phyloP scores from a whole-genome alignment of 176 grass and related monocot genomes.

The Aegilops speltoides region DNA sequence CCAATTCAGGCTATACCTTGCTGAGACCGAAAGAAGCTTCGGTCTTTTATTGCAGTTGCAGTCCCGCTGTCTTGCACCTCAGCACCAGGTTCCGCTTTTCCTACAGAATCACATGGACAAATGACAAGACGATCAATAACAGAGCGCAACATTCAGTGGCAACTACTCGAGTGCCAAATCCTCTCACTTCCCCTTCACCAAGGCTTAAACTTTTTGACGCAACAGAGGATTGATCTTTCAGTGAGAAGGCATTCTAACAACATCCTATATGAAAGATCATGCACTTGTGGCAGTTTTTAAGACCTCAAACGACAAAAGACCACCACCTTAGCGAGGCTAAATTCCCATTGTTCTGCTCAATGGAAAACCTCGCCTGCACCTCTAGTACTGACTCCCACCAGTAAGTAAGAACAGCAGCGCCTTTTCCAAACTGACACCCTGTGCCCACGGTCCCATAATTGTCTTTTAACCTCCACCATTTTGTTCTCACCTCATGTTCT shows the following conservation, averaged over 20 bases:
- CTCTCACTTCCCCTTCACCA: neutral
- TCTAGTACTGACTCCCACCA: neutral
- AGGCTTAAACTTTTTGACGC: neutral
- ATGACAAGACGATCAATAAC: neutral
- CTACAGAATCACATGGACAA: conserved; percentile 17
- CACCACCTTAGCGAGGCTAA: neutral
- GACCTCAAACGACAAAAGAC: neutral
- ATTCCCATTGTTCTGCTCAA: neutral
- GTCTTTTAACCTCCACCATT: neutral
- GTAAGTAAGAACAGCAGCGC: neutral
- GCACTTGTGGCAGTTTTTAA: neutral
- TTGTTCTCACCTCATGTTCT: neutral
- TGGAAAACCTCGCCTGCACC: neutral
- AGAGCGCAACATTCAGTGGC: neutral
- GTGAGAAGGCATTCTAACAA: neutral
- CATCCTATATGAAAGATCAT: neutral
- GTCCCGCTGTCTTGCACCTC: conserved; percentile 23
- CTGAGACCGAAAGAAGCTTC: neutral
- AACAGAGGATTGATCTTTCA: neutral
- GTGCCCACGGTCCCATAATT: neutral
- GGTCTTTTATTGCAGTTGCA: conserved; percentile 30
- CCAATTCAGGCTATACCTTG: neutral
- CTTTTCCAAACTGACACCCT: neutral
- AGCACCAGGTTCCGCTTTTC: conserved; percentile 40
- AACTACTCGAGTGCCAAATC: neutral